These are phyloP conservation scores for Irpex sp. DNA, from an alignment of 1,284 basidiomycete species.

Conservation along the genomic window DNA sequence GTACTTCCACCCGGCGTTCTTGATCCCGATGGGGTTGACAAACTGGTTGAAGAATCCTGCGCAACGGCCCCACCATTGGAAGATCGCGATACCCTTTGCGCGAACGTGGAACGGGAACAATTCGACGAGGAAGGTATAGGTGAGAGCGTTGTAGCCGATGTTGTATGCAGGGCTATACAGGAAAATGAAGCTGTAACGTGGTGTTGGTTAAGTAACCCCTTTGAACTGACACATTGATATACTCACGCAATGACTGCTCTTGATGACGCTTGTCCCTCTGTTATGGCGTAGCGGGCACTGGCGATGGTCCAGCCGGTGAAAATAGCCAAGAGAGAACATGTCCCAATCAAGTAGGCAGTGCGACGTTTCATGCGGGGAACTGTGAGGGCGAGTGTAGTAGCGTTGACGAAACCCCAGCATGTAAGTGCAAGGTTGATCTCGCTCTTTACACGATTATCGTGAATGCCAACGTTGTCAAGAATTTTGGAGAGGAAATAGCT, in stretches of 20 bases:
- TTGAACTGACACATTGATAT: background rate
- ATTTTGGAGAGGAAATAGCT: constrained; percentile 76
- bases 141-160: constrained; percentile 59
- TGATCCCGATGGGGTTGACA: constrained; percentile 66
- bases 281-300: constrained; percentile 43
- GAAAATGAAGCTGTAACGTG: constrained; percentile 53
- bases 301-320: constrained; percentile 54
- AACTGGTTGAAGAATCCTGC: constrained; percentile 69
- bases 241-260: constrained; percentile 45
- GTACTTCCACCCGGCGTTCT: constrained; percentile 40
- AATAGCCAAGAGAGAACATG: constrained; percentile 42
- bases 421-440: constrained; percentile 52
- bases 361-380: constrained; percentile 47
- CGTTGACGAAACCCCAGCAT: constrained; percentile 54
- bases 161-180: constrained; percentile 66
- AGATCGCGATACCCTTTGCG: constrained; percentile 63
- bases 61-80: constrained; percentile 55
- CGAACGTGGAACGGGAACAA: constrained; percentile 65
- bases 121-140: constrained; percentile 63
- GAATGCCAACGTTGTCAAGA: constrained; percentile 70
- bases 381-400: constrained; percentile 44
- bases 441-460: constrained; percentile 49
- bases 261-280: constrained; percentile 41
- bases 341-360: constrained; percentile 47
- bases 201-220: background rate